These are phyloP conservation scores for Phaeosphaeria sp. DNA, from an alignment of 2,329 filamentous ascomycete genomes.

Conservation along the genomic window DNA sequence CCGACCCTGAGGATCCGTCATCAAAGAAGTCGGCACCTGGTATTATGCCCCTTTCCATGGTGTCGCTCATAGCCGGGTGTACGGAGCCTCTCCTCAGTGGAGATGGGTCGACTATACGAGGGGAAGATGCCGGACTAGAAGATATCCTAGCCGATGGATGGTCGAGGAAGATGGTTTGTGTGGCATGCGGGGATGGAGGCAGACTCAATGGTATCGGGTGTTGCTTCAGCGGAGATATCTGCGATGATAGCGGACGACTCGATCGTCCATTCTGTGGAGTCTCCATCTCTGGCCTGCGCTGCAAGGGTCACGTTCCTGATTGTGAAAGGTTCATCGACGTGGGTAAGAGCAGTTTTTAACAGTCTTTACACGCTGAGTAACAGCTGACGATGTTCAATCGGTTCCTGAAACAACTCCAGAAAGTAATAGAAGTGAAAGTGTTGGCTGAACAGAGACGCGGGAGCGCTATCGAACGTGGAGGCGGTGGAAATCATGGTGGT, in stretches of 20 bases:
- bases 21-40: slow-evolving; percentile 40
- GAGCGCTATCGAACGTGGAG: slow-evolving; percentile 8
- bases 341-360: slow-evolving; percentile 1
- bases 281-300: slow-evolving; percentile 7
- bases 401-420: slow-evolving; percentile 16
- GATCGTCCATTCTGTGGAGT: slow-evolving; percentile 1
- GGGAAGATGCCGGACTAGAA: slow-evolving; percentile 37
- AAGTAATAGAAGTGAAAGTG: slow-evolving; percentile 5
- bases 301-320: not conserved
- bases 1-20: slow-evolving; percentile 30
- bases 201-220: slow-evolving; percentile 14
- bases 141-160: slow-evolving; percentile 35
- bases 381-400: slow-evolving; percentile 1
- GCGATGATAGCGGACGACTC: slow-evolving; percentile 1
- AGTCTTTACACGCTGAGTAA: slow-evolving; percentile 1
- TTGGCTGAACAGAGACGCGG: slow-evolving; percentile 19
- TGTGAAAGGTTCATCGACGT: not conserved
- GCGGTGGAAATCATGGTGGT: slow-evolving; percentile 14
- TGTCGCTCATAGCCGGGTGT: slow-evolving; percentile 28
- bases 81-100: slow-evolving; percentile 28
- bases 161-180: slow-evolving; percentile 30
- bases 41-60: slow-evolving; percentile 26
- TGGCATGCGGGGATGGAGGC: slow-evolving; percentile 17
- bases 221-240: slow-evolving; percentile 12
- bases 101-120: slow-evolving; percentile 31